Base-by-base conservation (phyloP, 1,284 basidiomycete species). In the Ustilago lituana region DNA sequence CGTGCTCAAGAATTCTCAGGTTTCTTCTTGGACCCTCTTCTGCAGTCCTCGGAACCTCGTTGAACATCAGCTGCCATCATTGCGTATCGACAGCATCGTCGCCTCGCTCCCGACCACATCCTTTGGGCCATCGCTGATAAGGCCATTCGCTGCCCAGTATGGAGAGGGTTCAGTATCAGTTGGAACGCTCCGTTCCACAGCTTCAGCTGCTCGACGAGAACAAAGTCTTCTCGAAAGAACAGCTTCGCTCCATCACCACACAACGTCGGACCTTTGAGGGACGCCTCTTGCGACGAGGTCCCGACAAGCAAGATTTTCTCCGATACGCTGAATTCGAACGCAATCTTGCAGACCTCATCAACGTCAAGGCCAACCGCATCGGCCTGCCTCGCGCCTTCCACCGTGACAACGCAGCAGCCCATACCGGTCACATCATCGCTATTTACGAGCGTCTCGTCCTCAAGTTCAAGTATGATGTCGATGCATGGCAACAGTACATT, bases 181-280 rank as follows among this genome's bases (percentile, higher is more conserved):
- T 95, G 82, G 94, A 96, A 89, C 89, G 93, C 85, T 94, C 94
- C 87, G 90, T 96, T 86, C 88, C 91, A 54, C 94, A 97, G 88
- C 90, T 98, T 77, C 94, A 93, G 84, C 93, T 96, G 84, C 86
- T 97, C 22, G 89, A 92, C 71, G 88, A 93, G 75, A 93, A 91
- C 84, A 88, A 88, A 63, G 84, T 97, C 56, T 97, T 98, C 83
- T 89, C 91, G 2, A 87, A 90, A 84, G 92, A 92, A 71, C 61
- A 82, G 73, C 61, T 81, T 24, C 61, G 90, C 73, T 87, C 91
- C 72, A 93, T 98, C 71, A 88, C 96, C 76, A 89, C 89, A 82
- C 90, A 90, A 79, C 87, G 94, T 23, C 93, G 92, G 12, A 85
- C 85, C 27, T 93, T 91, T 80, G 94, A 98, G 84, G 89, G 88